Conservation (phyloP, 139 green algal genomes). For the Volvox africanus region DNA sequence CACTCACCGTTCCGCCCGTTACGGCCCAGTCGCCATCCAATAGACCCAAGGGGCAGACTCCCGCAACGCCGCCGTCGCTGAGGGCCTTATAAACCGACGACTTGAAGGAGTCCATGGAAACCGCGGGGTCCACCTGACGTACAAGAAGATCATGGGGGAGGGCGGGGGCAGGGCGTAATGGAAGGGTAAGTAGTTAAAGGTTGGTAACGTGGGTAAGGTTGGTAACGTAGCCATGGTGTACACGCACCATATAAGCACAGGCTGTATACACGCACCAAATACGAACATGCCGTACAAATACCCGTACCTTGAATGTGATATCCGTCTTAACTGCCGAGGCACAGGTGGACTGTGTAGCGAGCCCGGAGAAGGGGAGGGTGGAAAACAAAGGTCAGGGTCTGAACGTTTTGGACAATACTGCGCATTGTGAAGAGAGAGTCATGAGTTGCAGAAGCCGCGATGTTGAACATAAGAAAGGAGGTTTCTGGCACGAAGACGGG, state of each 20-base stretch:
- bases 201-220: no score
- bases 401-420: no score
- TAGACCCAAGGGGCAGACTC: conserved; percentile 4
- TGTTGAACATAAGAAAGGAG: no score
- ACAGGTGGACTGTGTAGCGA: background rate
- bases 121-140: background rate
- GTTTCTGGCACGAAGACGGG: no score
- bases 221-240: no score
- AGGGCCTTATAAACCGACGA: background rate
- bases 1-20: background rate
- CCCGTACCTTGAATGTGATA: conserved; percentile 33
- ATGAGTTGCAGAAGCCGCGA: no score
- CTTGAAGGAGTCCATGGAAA: conserved; percentile 1
- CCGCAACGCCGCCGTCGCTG: background rate
- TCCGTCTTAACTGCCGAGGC: background rate
- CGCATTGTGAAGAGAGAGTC: no score
- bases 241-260: no score
- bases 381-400: no score
- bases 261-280: background rate
- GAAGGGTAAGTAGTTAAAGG: background rate
- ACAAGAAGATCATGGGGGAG: background rate
- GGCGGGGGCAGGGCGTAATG: background rate
- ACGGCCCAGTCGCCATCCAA: background rate
- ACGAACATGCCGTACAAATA: background rate
- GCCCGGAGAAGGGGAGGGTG: no score